These are phyloP conservation scores for Protomyces lactucae-debilis DNA, from an alignment of 1,139 yeast genomes.

Conservation along the genomic window DNA sequence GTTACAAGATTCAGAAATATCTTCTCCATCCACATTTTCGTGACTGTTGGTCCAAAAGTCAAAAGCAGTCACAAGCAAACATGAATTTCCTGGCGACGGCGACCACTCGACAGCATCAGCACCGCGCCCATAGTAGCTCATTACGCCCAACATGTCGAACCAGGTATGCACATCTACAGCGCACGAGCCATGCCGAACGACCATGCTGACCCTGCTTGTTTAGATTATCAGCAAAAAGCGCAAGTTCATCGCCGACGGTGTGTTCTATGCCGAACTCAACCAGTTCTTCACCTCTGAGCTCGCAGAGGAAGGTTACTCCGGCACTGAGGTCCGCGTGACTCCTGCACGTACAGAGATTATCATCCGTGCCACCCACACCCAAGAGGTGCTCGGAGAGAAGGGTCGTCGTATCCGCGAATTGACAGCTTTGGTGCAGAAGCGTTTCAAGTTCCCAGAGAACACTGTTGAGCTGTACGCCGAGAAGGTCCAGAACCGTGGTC, in stretches of 20 bases:
- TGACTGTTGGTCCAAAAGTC: neutral
- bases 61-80: neutral
- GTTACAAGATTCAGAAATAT: too few relatives aligned
- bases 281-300: slow-evolving; percentile 99
- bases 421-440: slow-evolving; percentile 95
- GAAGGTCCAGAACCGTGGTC: slow-evolving; percentile 99
- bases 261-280: slow-evolving; percentile 99
- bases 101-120: neutral
- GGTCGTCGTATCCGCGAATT: slow-evolving; percentile 99
- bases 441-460: slow-evolving; percentile 95
- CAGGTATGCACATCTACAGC: neutral
- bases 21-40: too few relatives aligned
- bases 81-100: neutral
- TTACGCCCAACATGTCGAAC: slow-evolving; percentile 1
- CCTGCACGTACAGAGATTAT: slow-evolving; percentile 97
- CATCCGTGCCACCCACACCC: slow-evolving; percentile 99
- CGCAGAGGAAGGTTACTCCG: slow-evolving; percentile 99
- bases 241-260: slow-evolving; percentile 92
- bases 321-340: slow-evolving; percentile 99
- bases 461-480: slow-evolving; percentile 95
- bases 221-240: slow-evolving; percentile 26
- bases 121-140: slow-evolving; percentile 1
- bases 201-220: neutral
- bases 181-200: neutral
- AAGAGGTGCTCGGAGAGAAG: slow-evolving; percentile 98